Base-by-base conservation (phyloP, 305 asterid genomes). In the Fraxinus floribunda region DNA sequence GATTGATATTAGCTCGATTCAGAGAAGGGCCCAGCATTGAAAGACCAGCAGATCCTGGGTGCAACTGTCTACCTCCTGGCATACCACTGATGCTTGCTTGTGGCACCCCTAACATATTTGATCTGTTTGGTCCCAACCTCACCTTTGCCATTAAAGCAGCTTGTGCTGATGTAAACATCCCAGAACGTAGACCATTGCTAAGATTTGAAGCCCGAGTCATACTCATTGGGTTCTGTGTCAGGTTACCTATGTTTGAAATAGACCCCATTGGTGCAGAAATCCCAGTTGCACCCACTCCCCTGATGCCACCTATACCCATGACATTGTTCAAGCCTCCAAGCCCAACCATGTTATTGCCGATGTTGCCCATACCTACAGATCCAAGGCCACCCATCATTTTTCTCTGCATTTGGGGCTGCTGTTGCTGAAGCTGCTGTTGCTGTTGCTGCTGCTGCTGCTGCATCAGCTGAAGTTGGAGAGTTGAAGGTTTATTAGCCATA, bases 341-440 rank as follows among this genome's bases (percentile, higher is more conserved):
- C 78, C 97, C 98, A 52, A 89, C 91, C 88, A 94, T 91, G 82
- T 87, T 91, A 87, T 89, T 95, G 78, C 92, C 87, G 72, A 91
- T 88, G 88, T 87, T 92, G 36, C 97, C 95, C 93, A 91, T 91
- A 84, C 97, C 93, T n/a, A 91, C 94, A 46, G 79, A 87, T 83
- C 97, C 97, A 70, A 92, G 88, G 57, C 97, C 87, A 70, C 91
- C 81, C 93, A 95, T 91, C 92, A 94, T 92, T 85, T 93, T 94
- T 87, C 98, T 90, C 92, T 89, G 97, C 85, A 87, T 83, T 75
- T 84, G 88, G 76, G 84, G 62, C 72, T 86, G 92, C 81, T 15
- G 60, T 15, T 46, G 57, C 16, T 44, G 52, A 2, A 2, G 49
- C 15, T 41, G 49, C 49, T 39, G 55, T 3, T 86, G 92, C 81